A percentile compares a stretch with the other conserved stretches of the same genome.
Conservation (phyloP, 164 flowering plant species). For the Magnolia changhungtana region DNA sequence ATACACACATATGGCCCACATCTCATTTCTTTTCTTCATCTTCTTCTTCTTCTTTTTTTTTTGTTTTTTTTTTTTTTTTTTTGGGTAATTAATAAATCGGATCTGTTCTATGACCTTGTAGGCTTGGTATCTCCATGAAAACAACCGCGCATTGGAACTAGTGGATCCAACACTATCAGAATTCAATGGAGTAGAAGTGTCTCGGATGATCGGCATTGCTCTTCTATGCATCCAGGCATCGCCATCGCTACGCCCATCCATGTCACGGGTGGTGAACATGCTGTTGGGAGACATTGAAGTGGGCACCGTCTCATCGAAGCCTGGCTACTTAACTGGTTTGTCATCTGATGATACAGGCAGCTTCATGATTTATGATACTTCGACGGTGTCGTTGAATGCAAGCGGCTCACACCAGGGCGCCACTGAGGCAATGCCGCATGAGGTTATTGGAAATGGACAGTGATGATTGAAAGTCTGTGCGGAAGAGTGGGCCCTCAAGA, state of each 20-base stretch:
- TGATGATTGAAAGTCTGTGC: slow-evolving; percentile 1
- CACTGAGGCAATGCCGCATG: slow-evolving; percentile 4
- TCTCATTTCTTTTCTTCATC: too few species aligned
- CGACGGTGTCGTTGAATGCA: slow-evolving; percentile 14
- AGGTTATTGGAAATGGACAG: slow-evolving; percentile 1
- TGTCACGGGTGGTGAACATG: slow-evolving; percentile 70
- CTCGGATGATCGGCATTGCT: slow-evolving; percentile 39
- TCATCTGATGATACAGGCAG: slow-evolving; percentile 9
- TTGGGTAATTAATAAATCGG: not conserved
- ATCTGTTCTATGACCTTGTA: slow-evolving; percentile 8
- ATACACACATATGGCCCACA: too few species aligned
- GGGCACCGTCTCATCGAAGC: slow-evolving; percentile 32
- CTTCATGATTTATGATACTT: slow-evolving; percentile 15
- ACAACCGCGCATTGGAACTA: slow-evolving; percentile 30
- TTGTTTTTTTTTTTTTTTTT: not conserved
- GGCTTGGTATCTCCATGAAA: slow-evolving; percentile 59
- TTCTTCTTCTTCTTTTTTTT: not conserved
- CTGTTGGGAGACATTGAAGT: slow-evolving; percentile 60
- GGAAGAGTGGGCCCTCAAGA: too few species aligned
- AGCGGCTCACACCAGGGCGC: not conserved
- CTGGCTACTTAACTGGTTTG: slow-evolving; percentile 23
- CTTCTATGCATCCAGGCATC: slow-evolving; percentile 68
- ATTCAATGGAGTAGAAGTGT: slow-evolving; percentile 40
- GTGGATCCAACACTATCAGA: slow-evolving; percentile 35
- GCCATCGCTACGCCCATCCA: slow-evolving; percentile 49